Evolutionary conservation across 352 stramenopile species (phyloP).

Genomic region (Globisporangium solare): DNA sequence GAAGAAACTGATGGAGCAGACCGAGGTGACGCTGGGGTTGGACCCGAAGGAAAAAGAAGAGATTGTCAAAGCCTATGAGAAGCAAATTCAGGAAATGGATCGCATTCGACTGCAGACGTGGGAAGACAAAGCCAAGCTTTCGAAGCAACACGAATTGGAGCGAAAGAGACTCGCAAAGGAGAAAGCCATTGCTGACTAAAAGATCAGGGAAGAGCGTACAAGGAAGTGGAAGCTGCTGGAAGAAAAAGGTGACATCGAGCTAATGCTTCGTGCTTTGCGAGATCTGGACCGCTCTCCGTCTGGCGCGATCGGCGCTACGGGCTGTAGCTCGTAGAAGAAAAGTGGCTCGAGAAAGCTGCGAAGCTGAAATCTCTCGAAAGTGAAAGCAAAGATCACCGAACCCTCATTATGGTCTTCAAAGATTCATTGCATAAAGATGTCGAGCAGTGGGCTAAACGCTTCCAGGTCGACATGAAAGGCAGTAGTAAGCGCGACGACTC

Average conservation of each 20-base stretch:
- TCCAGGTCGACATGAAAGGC: conserved; percentile 16
- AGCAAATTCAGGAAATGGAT: conserved; percentile 90
- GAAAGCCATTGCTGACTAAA: conserved; percentile 71
- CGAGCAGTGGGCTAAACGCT: conserved; percentile 58
- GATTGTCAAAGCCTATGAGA: conserved; percentile 83
- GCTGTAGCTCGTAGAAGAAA: conserved; percentile 28
- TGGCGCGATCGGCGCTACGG: conserved; percentile 6
- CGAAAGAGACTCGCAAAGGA: conserved; percentile 77
- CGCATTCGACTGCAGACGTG: conserved; percentile 79
- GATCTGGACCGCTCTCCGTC: conserved; percentile 38
- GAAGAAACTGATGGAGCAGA: conserved; percentile 83
- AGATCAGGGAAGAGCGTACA: conserved; percentile 74
- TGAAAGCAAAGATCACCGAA: conserved; percentile 75
- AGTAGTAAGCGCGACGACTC: conserved; percentile 46
- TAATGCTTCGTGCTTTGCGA: conserved; percentile 69
- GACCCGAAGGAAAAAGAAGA: conserved; percentile 85
- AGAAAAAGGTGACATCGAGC: conserved; percentile 78
- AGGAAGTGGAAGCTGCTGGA: conserved; percentile 83
- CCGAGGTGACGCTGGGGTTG: conserved; percentile 46
- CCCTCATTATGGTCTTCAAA: conserved; percentile 80
- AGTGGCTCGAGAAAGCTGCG: conserved; percentile 57
- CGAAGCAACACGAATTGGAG: conserved; percentile 84
- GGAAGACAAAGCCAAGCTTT: conserved; percentile 84
- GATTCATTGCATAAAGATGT: conserved; percentile 78
- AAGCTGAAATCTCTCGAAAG: conserved; percentile 59